Conservation (phyloP, 805 yeast genomes). For the Yamadazyma paraphyllophila region DNA sequence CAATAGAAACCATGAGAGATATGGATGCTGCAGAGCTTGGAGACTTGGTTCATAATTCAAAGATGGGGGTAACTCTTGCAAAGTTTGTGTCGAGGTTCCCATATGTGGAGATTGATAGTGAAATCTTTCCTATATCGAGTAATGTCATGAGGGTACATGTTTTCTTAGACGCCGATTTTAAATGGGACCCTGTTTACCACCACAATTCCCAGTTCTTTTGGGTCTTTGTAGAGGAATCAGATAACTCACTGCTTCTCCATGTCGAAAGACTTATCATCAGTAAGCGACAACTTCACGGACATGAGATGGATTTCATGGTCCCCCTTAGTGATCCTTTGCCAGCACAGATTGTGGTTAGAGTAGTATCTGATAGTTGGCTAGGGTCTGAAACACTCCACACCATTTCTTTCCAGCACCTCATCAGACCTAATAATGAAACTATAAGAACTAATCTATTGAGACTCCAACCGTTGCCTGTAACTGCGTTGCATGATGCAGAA, state of each 20-base stretch:
- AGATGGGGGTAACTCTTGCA: conserved; percentile 65
- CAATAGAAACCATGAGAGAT: conserved; percentile 71
- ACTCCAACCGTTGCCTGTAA: conserved; percentile 80
- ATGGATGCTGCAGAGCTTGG: conserved; percentile 78
- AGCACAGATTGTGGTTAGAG: conserved; percentile 77
- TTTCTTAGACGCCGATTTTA: conserved; percentile 68
- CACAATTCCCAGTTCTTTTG: conserved; percentile 86
- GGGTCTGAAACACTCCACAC: conserved; percentile 77
- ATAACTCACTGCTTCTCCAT: conserved; percentile 69
- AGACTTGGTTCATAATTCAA: conserved; percentile 79
- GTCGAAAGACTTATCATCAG: conserved; percentile 76
- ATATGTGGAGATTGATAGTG: conserved; percentile 66
- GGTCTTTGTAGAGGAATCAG: conserved; percentile 89
- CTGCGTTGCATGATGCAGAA: conserved; percentile 68
- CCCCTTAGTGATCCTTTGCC: conserved; percentile 90
- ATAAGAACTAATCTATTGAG: conserved; percentile 76
- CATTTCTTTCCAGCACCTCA: conserved; percentile 85
- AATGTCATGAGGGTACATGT: conserved; percentile 83
- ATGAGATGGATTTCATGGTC: conserved; percentile 86
- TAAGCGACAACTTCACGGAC: conserved; percentile 52
- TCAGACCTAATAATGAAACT: conserved; percentile 85
- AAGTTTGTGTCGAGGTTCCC: conserved; percentile 73
- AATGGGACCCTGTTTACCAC: conserved; percentile 81
- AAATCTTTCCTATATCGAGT: conserved; percentile 83
- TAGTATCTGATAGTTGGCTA: conserved; percentile 83